Percentiles rank a stretch among this genome's conserved stretches.
phyloP scores from a whole-genome alignment of 345 rosid species.

The Citrus cavaleriei region DNA sequence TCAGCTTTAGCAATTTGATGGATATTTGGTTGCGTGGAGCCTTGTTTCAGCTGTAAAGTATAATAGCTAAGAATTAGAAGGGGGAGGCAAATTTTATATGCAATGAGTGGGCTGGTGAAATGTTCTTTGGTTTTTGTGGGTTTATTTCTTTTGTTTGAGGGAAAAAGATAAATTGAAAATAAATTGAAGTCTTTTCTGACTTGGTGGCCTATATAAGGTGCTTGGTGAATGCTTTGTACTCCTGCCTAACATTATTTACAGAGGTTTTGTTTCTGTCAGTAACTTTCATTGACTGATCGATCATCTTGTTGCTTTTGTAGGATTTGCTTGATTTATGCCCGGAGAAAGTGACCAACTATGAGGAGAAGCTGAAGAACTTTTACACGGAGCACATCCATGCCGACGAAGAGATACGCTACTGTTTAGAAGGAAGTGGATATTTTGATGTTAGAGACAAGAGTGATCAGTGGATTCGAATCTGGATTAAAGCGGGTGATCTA shows the following conservation, averaged over 20 bases:
- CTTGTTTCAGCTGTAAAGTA: background rate
- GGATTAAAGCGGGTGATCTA: conserved; percentile 77
- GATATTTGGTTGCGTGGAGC: background rate
- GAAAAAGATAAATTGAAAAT: background rate
- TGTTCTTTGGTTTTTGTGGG: background rate
- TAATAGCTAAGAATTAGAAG: background rate
- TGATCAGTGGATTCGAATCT: conserved; percentile 75
- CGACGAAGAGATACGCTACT: conserved; percentile 90
- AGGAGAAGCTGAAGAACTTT: conserved; percentile 83
- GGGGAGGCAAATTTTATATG: background rate
- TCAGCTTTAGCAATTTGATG: background rate
- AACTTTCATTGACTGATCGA: background rate
- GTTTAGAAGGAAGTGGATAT: conserved; percentile 79
- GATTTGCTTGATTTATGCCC: conserved; percentile 84
- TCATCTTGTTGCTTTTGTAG: conserved; percentile 25
- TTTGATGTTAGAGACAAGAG: conserved; percentile 80
- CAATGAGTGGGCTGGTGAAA: background rate
- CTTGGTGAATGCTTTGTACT: background rate
- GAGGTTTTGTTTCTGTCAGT: background rate
- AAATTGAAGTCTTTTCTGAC: background rate
- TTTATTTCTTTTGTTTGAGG: background rate
- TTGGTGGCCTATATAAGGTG: background rate
- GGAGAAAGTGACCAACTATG: conserved; percentile 73
- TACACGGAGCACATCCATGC: conserved; percentile 84
- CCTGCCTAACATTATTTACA: background rate